A percentile compares a stretch with the other conserved stretches of the same genome.
Conservation (phyloP, 106 monocot species). For the Dendrobium huoshanense region DNA sequence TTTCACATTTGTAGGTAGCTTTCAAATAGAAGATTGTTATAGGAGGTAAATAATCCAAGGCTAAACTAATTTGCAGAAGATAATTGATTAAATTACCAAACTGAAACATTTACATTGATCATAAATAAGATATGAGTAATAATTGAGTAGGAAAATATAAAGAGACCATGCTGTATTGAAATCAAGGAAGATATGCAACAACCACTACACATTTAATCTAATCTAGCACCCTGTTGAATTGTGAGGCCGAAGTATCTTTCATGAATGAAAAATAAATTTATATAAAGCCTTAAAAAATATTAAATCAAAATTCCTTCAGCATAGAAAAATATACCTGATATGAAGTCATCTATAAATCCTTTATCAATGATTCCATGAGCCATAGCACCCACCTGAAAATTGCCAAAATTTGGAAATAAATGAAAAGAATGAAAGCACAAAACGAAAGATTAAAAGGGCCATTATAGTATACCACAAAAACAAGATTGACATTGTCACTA, state of each 20-base stretch:
- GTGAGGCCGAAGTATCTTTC: background rate
- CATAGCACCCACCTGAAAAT: constrained; percentile 84
- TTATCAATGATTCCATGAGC: constrained; percentile 82
- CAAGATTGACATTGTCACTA: constrained; percentile 57
- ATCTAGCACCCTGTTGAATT: background rate
- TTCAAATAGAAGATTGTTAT: no score
- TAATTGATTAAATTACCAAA: no score
- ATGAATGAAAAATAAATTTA: background rate
- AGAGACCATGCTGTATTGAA: no score
- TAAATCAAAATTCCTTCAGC: background rate
- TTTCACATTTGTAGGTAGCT: no score
- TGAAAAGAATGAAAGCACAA: background rate
- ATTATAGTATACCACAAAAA: constrained; percentile 74
- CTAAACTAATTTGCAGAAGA: no score
- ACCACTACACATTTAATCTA: background rate
- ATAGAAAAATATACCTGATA: constrained; percentile 58
- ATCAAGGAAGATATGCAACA: background rate
- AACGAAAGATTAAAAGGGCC: background rate
- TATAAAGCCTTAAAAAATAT: background rate
- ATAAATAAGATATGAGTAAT: no score
- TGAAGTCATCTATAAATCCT: constrained; percentile 73
- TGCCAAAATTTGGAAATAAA: background rate
- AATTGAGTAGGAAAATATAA: no score
- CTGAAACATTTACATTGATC: no score
- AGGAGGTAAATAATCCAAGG: no score